Evolutionary conservation across 805 yeast species (phyloP).

Genomic region (Candida oleophila): DNA sequence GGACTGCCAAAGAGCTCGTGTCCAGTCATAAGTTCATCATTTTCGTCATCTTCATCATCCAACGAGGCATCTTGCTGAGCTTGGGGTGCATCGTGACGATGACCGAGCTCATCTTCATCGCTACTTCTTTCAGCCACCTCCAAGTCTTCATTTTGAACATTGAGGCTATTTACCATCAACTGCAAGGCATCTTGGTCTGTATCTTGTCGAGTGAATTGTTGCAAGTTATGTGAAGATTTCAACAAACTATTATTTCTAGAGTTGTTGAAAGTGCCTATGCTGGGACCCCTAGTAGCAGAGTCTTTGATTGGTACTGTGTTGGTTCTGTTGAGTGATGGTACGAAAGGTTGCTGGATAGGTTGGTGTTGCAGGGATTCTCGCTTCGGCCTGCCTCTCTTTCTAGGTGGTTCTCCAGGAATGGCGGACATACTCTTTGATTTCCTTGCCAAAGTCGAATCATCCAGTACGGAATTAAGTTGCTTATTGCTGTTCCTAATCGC

Average conservation of each 20-base stretch:
- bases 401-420: conserved; percentile 29
- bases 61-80: conserved; percentile 7
- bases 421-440: conserved; percentile 19
- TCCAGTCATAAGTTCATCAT: conserved; percentile 36
- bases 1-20: conserved; percentile 44
- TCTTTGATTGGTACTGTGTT: conserved; percentile 34
- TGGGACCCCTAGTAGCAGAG: conserved; percentile 21
- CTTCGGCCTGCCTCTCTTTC: conserved; percentile 39
- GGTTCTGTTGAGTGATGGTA: conserved; percentile 10
- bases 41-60: conserved; percentile 12
- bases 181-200: conserved; percentile 41
- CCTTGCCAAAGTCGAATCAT: background rate
- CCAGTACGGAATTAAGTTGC: conserved; percentile 8
- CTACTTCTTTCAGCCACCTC: conserved; percentile 30
- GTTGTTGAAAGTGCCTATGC: conserved; percentile 29
- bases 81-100: background rate
- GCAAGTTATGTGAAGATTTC: conserved; percentile 10
- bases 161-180: conserved; percentile 31
- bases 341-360: conserved; percentile 11
- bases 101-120: conserved; percentile 25
- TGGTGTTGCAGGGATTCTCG: conserved; percentile 17
- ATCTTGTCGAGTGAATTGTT: conserved; percentile 31
- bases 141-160: conserved; percentile 36
- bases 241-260: conserved; percentile 5
- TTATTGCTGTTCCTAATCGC: conserved; percentile 12